Conservation (phyloP, 2,329 filamentous ascomycete genomes). For the Cadophora luteo-olivacea region DNA sequence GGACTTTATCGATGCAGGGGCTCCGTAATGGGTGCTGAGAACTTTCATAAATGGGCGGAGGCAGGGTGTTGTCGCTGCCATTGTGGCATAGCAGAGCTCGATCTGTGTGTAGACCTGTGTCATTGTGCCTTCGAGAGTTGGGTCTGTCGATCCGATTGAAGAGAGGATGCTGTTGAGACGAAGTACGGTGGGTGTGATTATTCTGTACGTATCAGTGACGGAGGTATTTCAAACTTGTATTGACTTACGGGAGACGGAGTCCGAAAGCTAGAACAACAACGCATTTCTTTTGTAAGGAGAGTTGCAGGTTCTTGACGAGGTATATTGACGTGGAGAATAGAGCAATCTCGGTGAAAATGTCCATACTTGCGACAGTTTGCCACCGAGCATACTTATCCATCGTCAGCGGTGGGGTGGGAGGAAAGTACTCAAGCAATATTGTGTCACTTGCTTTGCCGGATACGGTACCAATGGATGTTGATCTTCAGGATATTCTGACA, state of each 20-base stretch:
- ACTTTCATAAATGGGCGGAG: slow-evolving; percentile 52
- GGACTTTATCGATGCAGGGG: slow-evolving; percentile 9
- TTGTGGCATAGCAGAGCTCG: slow-evolving; percentile 50
- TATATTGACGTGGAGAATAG: slow-evolving; percentile 48
- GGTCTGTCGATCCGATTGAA: slow-evolving; percentile 44
- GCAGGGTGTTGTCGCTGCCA: slow-evolving; percentile 51
- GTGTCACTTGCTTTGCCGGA: not conserved
- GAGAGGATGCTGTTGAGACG: slow-evolving; percentile 47
- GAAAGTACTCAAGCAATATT: not conserved
- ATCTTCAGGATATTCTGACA: not conserved
- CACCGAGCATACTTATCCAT: slow-evolving; percentile 42
- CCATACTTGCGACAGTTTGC: slow-evolving; percentile 48
- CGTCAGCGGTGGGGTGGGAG: not conserved
- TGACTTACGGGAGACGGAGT: slow-evolving; percentile 49
- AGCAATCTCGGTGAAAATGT: slow-evolving; percentile 48
- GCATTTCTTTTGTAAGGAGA: slow-evolving; percentile 47
- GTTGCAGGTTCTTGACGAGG: slow-evolving; percentile 48
- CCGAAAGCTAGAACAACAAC: slow-evolving; percentile 50
- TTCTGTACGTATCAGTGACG: not conserved
- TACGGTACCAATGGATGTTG: not conserved
- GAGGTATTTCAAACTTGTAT: not conserved
- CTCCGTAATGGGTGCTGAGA: slow-evolving; percentile 25
- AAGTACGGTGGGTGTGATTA: slow-evolving; percentile 30
- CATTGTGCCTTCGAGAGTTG: slow-evolving; percentile 47
- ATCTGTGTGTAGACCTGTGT: slow-evolving; percentile 49